Evolutionary conservation across 371 early-diverging fungal species (phyloP), one percentile per base, ranked within the genome.

Genomic region (Mortierella sp.): DNA sequence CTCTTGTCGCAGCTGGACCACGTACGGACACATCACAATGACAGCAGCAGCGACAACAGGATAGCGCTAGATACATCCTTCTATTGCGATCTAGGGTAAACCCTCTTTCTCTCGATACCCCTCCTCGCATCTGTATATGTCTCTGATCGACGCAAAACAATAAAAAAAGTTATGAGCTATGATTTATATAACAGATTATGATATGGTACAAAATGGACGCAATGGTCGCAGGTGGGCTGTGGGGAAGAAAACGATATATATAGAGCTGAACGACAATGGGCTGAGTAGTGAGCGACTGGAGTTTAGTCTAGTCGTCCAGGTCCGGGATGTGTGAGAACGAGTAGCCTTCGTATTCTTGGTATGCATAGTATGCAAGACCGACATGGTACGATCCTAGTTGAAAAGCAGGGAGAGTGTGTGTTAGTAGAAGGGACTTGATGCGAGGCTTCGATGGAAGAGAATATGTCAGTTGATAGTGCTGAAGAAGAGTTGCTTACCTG

Each of bases 331-430:
- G 84, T 13, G 74, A 65, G 58, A 85, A 87, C 24, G 83, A 79
- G 45, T 87, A 87, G 9, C 87, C 87, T 19, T 87, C 84, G 61
- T 87, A 87, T 40, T 84, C 86, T 66, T 79, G 71, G 47, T 83
- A 87, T 4, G 87, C 87, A 44, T 87, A 87, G 55, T 85, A 87
- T 9, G 87, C 87, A 8, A 87, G 68, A 4, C 48, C 74, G 16
- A 87, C 87, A 67, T 87, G 87, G 61, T 87, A 87, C 19, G 80
- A 66, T 45, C 86, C 86, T 86, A 66, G 6, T 52, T 41, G 39
- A 64, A 44, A 5, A 58, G 50, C 10, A 47, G 6, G 40, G 53
- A 8, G 1, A 10, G 29, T 9, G 58, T 16, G 41, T 22, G 3
- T 10, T 0, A 29, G 50, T 65, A 44, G 19, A 40, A 19, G n/a